Evolutionary conservation across 768 basidiomycete species (phyloP).

Genomic region (Dictyophora rubrovolvata): DNA sequence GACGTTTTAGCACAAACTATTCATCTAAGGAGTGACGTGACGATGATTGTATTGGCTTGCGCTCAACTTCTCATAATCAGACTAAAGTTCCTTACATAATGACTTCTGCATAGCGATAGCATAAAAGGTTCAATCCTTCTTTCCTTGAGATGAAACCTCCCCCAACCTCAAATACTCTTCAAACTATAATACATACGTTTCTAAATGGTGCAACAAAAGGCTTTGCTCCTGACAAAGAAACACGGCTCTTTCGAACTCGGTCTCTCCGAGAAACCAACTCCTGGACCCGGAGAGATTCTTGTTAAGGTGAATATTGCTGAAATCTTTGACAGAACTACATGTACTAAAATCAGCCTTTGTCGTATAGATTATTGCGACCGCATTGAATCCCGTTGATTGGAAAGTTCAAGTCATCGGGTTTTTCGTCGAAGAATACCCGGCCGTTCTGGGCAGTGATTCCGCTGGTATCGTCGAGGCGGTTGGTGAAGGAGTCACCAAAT

Average conservation of each 20-base stretch:
- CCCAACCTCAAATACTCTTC: background rate
- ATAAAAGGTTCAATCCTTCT: too few relatives aligned
- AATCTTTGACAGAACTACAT: background rate
- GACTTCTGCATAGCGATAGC: too few relatives aligned
- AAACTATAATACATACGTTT: background rate
- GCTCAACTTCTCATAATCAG: too few relatives aligned
- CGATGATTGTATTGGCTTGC: too few relatives aligned
- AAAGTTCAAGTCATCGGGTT: slow-evolving; percentile 34
- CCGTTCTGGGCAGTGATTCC: slow-evolving; percentile 37
- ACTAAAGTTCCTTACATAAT: too few relatives aligned
- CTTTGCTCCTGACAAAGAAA: background rate
- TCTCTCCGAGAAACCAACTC: slow-evolving; percentile 21
- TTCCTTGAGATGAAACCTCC: background rate
- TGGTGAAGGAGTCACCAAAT: slow-evolving; percentile 39
- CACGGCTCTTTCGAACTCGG: background rate
- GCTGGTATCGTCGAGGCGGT: slow-evolving; percentile 43
- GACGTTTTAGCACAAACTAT: too few relatives aligned
- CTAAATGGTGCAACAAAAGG: background rate
- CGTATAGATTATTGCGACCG: slow-evolving; percentile 22
- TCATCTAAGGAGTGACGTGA: too few relatives aligned
- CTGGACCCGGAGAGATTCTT: slow-evolving; percentile 30
- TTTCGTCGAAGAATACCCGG: slow-evolving; percentile 32
- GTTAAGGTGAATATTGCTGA: slow-evolving; percentile 26
- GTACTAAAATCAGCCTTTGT: background rate
- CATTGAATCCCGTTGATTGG: slow-evolving; percentile 46